Base-by-base conservation (phyloP, 768 basidiomycete genomes). In the Leccinellum luteum region DNA sequence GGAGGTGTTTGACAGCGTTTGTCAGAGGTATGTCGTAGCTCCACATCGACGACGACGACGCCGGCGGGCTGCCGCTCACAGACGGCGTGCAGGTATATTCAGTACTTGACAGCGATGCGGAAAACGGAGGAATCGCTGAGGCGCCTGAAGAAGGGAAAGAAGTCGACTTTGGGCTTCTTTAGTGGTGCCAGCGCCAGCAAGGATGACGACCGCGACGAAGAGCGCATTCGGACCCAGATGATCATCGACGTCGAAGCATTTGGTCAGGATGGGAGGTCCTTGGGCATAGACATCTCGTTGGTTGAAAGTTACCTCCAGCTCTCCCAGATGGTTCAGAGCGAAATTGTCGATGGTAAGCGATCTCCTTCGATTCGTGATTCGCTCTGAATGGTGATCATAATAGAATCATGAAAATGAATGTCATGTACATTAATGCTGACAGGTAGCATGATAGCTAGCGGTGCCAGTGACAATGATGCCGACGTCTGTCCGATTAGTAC, bases 101-200 rank as follows among this genome's bases (percentile, higher is more conserved):
- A 81, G 55, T 89, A 92, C 66, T 78, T 98, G 23, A 79, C 85
- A 10, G 83, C 85, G 1, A 93, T 95, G 82, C 90, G 86, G 71
- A 96, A 96, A 77, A 92, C 92, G 8, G 94, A 98, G 61, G 94
- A 94, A 67, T 89, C 92, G 12, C 75, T 98, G 25, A 80, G 88
- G 38, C 82, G 90, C 35, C 79, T 96, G 64, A 94, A 94, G 68
- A 96, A 91, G 70, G 89, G 90, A 45, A 92, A 91, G 66, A 92
- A 88, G 63, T 76, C 78, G 0, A 78, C 85, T 0, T 90, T 92
- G 70, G 91, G 92, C 4, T 77, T 97, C 25, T 97, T 98, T 64
- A 83, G 89, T 28, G 76, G 74, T 49, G 61, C 79, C 3, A 69
- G 69, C 45, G 63, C 75, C 14, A 71, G 75, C 27, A 82, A 77